These are phyloP conservation scores for Eimeria praecox DNA, from an alignment of 169 alveolate genomes.

Conservation along the genomic window DNA sequence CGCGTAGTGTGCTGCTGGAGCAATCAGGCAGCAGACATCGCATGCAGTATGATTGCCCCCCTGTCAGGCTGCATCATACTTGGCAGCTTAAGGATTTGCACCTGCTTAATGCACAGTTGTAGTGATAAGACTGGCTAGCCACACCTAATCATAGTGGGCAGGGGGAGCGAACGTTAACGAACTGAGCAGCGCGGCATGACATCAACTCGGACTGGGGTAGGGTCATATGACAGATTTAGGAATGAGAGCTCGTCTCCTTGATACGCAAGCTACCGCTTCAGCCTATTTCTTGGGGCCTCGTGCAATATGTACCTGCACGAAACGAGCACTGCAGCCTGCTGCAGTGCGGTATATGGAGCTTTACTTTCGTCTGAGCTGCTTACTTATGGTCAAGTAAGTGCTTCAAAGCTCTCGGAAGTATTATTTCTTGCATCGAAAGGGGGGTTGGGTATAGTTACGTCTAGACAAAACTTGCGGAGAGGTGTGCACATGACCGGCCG, in stretches of 20 bases:
- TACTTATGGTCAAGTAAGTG: neutral
- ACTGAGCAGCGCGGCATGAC: neutral
- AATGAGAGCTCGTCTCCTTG: neutral
- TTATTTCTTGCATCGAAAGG: neutral
- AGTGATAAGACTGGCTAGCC: neutral
- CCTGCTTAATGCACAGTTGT: neutral
- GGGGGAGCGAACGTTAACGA: too few species aligned
- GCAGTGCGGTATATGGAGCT: neutral
- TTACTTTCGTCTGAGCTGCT: neutral
- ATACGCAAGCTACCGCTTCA: neutral
- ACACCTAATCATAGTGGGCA: neutral
- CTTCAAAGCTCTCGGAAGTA: neutral
- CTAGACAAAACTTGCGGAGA: neutral
- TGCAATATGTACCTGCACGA: neutral
- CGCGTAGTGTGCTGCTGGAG: neutral
- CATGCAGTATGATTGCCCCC: neutral
- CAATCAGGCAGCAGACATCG: slow-evolving; percentile 6
- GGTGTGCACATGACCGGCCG: neutral
- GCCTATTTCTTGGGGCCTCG: neutral
- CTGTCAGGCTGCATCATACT: neutral
- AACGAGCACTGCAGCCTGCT: neutral
- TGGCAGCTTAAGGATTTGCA: neutral
- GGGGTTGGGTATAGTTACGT: neutral
- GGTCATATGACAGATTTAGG: neutral
- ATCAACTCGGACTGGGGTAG: neutral